phyloP scores from a whole-genome alignment of 306 rosid species.

The Inga leiocalycina region DNA sequence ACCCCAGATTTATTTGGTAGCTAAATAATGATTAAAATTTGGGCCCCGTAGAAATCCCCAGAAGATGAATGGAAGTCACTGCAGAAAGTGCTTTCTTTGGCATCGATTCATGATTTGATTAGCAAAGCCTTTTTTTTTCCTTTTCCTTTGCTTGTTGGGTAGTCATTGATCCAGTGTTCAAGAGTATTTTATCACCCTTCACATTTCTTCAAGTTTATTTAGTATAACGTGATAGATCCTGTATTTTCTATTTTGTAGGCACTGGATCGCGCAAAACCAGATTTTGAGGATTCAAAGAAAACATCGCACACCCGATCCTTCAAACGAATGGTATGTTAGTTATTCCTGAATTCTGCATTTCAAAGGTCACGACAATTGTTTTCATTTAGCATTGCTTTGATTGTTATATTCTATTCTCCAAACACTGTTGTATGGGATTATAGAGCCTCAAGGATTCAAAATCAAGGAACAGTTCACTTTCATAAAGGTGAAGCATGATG shows the following conservation, averaged over 20 bases:
- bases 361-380: conserved; percentile 18
- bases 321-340: conserved; percentile 78
- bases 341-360: conserved; percentile 24
- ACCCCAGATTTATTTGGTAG: conserved; percentile 15
- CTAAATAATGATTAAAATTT: not conserved
- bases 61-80: conserved; percentile 9
- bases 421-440: conserved; percentile 27
- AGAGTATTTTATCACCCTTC: not conserved
- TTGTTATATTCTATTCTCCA: conserved; percentile 11
- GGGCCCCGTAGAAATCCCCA: not conserved
- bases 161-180: not conserved
- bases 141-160: not conserved
- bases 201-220: not conserved
- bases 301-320: conserved; percentile 62
- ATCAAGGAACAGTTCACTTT: conserved; percentile 39
- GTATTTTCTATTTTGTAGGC: conserved; percentile 50
- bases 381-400: conserved; percentile 25
- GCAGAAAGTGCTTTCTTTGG: conserved; percentile 9
- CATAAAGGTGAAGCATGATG: conserved; percentile 38
- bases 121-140: not conserved
- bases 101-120: conserved; percentile 27
- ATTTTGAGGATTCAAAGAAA: conserved; percentile 52
- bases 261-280: conserved; percentile 88
- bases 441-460: conserved; percentile 74
- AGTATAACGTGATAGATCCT: conserved; percentile 6